Conservation (phyloP, 257 asterid species). For the Oldenlandia corymbosa region DNA sequence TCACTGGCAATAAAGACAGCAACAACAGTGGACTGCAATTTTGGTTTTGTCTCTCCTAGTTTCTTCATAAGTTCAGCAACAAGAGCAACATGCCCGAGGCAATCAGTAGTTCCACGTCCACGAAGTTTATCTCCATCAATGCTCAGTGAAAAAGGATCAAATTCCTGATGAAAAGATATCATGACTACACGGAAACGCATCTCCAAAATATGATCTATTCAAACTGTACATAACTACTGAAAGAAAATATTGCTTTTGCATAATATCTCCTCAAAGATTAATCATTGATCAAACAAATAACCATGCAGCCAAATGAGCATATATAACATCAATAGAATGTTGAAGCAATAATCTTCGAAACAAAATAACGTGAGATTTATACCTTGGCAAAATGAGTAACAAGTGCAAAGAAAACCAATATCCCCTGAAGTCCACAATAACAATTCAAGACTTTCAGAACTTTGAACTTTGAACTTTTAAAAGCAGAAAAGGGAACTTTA, state of each 20-base stretch:
- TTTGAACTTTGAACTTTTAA: not conserved
- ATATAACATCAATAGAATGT: not conserved
- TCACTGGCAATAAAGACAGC: conserved; percentile 97
- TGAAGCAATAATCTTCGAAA: not conserved
- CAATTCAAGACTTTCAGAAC: not conserved
- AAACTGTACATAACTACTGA: not conserved
- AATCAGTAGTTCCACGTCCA: conserved; percentile 98
- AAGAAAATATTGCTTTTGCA: not conserved
- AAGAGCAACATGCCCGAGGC: conserved; percentile 96
- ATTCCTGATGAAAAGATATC: conserved; percentile 47
- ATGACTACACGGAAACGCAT: not conserved
- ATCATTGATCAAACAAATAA: not conserved
- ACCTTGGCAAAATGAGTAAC: not conserved
- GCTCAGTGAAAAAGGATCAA: conserved; percentile 86
- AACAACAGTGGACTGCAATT: conserved; percentile 72
- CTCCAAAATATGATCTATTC: not conserved
- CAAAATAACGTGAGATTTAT: not conserved
- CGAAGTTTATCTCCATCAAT: conserved; percentile 82
- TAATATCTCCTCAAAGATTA: no score
- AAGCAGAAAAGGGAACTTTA: not conserved
- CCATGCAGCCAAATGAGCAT: not conserved
- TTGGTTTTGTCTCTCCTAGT: conserved; percentile 78
- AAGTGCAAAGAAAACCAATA: not conserved
- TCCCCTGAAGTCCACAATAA: not conserved
- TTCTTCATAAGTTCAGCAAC: conserved; percentile 81